These are phyloP conservation scores for Annulohypoxylon nitens DNA, from an alignment of 495 filamentous ascomycete genomes.

Conservation along the genomic window DNA sequence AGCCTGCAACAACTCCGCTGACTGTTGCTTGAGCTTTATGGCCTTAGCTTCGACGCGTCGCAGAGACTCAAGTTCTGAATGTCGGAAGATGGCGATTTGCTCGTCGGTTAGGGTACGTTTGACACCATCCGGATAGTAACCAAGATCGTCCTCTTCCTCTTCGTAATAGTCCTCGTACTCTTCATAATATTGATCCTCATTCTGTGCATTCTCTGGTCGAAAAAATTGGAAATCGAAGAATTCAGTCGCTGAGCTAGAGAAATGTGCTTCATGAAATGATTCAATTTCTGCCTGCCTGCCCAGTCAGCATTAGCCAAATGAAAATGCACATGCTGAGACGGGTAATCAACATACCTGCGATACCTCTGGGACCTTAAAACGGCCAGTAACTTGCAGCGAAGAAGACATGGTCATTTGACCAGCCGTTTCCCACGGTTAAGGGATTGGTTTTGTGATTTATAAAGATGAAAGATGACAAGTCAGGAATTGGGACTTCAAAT, in stretches of 20 bases:
- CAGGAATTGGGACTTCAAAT: conserved; percentile 1
- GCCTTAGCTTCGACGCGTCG: conserved; percentile 61
- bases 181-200: conserved; percentile 36
- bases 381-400: conserved; percentile 11
- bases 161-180: conserved; percentile 54
- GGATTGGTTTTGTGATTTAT: neutral
- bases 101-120: conserved; percentile 94
- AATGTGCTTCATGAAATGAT: conserved; percentile 76
- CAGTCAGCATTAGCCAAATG: conserved; percentile 46
- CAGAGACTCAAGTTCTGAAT: conserved; percentile 85
- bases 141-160: conserved; percentile 77
- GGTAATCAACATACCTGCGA: conserved; percentile 62
- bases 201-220: conserved; percentile 45
- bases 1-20: conserved; percentile 28
- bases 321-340: neutral
- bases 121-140: conserved; percentile 89
- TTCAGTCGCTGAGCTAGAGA: conserved; percentile 59
- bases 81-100: conserved; percentile 89
- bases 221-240: conserved; percentile 67
- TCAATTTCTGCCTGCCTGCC: conserved; percentile 74
- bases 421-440: neutral
- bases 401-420: conserved; percentile 39
- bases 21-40: conserved; percentile 33
- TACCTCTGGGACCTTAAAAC: conserved; percentile 56
- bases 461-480: conserved; percentile 7